Conservation (phyloP, 208 protist species). For the Trypanosoma grayi region DNA sequence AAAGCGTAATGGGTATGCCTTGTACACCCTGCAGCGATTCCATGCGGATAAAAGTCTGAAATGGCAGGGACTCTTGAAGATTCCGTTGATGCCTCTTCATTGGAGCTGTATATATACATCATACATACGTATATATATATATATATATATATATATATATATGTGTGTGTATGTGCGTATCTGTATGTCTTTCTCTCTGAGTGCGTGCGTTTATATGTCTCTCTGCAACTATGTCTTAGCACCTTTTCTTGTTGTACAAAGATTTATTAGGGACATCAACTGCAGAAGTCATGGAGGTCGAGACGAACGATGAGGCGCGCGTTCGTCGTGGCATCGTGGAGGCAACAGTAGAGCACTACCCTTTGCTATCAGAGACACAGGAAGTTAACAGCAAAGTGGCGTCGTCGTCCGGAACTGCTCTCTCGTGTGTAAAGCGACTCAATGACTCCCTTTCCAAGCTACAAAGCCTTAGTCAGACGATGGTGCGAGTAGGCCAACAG, state of each 20-base stretch:
- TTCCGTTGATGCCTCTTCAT: too few relatives aligned
- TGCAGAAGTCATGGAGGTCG: slow-evolving; percentile 9
- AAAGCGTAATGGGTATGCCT: too few relatives aligned
- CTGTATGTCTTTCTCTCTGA: neutral
- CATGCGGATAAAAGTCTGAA: too few relatives aligned
- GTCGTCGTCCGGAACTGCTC: slow-evolving; percentile 29
- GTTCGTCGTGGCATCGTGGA: slow-evolving; percentile 60
- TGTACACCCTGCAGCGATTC: too few relatives aligned
- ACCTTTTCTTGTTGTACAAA: too few relatives aligned
- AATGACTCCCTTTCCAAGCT: slow-evolving; percentile 47
- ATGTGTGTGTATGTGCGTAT: neutral
- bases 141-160: slow-evolving; percentile 8
- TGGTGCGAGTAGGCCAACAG: slow-evolving; percentile 36
- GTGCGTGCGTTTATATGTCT: neutral
- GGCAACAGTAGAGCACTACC: slow-evolving; percentile 63
- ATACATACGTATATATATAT: slow-evolving; percentile 9
- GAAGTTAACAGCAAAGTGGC: slow-evolving; percentile 47
- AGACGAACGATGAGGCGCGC: slow-evolving; percentile 37
- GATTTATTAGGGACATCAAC: neutral
- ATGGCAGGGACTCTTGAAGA: too few relatives aligned
- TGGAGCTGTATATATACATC: too few relatives aligned
- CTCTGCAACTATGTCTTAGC: neutral
- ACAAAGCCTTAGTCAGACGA: slow-evolving; percentile 39
- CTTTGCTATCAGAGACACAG: slow-evolving; percentile 53
- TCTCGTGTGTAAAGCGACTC: slow-evolving; percentile 39